Base-by-base conservation (phyloP, 2,329 filamentous ascomycete species). In the Berkeleyomyces basicola region DNA sequence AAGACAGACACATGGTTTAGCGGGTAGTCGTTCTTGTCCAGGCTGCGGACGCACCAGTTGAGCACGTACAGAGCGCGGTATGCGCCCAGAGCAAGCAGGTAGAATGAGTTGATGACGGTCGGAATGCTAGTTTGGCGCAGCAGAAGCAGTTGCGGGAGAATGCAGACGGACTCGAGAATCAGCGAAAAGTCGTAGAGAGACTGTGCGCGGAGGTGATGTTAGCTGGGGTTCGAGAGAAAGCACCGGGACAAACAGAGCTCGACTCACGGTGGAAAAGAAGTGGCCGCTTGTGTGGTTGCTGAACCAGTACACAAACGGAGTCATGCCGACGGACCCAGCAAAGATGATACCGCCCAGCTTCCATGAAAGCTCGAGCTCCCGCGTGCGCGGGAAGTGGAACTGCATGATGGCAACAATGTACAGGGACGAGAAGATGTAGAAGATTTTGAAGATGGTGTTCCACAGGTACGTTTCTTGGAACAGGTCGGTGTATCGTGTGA, bases 21-120 rank as follows among this genome's bases (percentile, higher is more conserved):
- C 66, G 78, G 76, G 49, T 75, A 72, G 68, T 82, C 80, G 39
- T 78, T 76, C 7, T 78, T 76, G 68, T 87, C 83, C 31, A 82
- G 74, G 64, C 78, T 79, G 40, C 88, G 83, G 65, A 82, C 76
- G 68, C 96, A 85, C 92, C 92, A 97, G 73, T 96, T 96, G 58
- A 96, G 73, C 65, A 95, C 85, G 74, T 97, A 96, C 66, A 96
- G 82, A 58, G 79, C 88, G 63, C 92, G 88, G 75, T 96, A 97
- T 10, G 86, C 86, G 43, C 91, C 92, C 1, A 96, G 82, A 0
- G 90, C 84, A 59, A 93, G 78, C 62, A 97, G 87, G 74, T 97
- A 97, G 75, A 88, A 96, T n/a, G 89, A 95, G 72, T 96, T 89
- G 74, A 97, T 91, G 57, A 96, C 92, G 58, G 92, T 97, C 0